Evolutionary conservation across 805 yeast genomes (phyloP), one percentile per base, ranked within the genome.

Genomic region (Huiozyma naganishii): DNA sequence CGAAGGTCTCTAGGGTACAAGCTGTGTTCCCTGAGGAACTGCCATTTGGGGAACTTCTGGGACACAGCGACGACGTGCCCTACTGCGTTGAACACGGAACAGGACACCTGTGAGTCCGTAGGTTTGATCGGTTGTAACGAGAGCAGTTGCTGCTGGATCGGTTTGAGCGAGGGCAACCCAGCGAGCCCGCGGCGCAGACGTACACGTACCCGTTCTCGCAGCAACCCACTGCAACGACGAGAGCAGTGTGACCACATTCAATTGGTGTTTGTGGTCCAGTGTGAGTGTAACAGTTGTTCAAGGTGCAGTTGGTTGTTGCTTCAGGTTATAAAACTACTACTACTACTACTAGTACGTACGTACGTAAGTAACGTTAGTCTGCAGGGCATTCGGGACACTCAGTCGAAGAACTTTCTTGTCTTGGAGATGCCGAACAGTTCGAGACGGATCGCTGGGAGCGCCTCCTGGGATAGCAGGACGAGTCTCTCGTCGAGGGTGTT

Each of bases 401-500:
- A 89, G 60, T 88, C 95, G 60, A 87, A 87, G 75, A 85, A 90
- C 72, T 85, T 86, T 76, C 97, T 85, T 44, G 90, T 68, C 45
- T 75, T 66, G 12, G 95, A 82, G 45, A 84, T 79, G 49, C 95
- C 95, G 61, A 88, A 92, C 60, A 90, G 69, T 59, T 89, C 95
- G 50, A 84, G 72, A 69, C 97, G 81, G 51, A 92, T 79, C 44
- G 89, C 94, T 40, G 99, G 99, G 53, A 92, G 76, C 6, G 95
- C 83, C 57, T 79, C 85, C 62, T 84, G 83, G 34, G 83, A 75
- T 56, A 92, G 73, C 49, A 92, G 68, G 57, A 80, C 76, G 59
- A 92, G 77, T 69, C 99, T 85, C 72, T 89, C 97, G 58, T 88
- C 96, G 58, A 92, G 74, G 40, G 98, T 89, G 71, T 92, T 92